Evolutionary conservation across 108 stramenopile species (phyloP), one percentile per base, ranked within the genome.

Genomic region (Skeletonema costatum): DNA sequence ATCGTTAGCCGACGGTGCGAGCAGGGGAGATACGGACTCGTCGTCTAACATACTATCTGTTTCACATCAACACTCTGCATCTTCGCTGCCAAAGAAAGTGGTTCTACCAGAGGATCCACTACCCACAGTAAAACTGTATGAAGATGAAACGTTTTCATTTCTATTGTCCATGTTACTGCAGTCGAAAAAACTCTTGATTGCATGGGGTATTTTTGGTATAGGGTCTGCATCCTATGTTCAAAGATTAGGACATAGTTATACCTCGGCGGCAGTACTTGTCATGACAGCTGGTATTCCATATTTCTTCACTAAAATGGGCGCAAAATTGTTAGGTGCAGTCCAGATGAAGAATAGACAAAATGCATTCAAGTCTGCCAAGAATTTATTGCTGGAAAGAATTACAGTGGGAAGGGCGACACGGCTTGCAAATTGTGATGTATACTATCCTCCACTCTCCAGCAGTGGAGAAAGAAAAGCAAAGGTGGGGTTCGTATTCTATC

Each of bases 401-500:
- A 35, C 56, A 11, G 39, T 10, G 25, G 81, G 75, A 30, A 56
- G 85, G 6, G 86, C 88, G n/a, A 68, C 80, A 58, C 75, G 87
- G 50, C 68, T 86, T 30, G 68, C 48, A 1, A 61, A 51, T 11
- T 89, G 85, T 48, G 87, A 87, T 67, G 70, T 86, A 3, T 89
- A 87, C 65, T 89, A 83, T 48, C 84, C 83, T 42, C 13, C 56
- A 33, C 33, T 41, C 51, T 21, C 13, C 33, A 67, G 9, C 2
- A 39, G 59, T 29, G 41, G 25, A 36, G 75, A 46, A 7, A 62
- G 30, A 33, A 75, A 32, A 41, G 76, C 77, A 0, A 85, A 78
- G 25, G 46, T 60, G 12, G 89, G 84, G 11, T 51, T 89, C 2
- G 41, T 91, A n/a, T 87, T 91, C 63, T 86, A 75, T 71, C 90